Conservation (phyloP, 1,139 yeast species). For the Candida tropicalis region DNA sequence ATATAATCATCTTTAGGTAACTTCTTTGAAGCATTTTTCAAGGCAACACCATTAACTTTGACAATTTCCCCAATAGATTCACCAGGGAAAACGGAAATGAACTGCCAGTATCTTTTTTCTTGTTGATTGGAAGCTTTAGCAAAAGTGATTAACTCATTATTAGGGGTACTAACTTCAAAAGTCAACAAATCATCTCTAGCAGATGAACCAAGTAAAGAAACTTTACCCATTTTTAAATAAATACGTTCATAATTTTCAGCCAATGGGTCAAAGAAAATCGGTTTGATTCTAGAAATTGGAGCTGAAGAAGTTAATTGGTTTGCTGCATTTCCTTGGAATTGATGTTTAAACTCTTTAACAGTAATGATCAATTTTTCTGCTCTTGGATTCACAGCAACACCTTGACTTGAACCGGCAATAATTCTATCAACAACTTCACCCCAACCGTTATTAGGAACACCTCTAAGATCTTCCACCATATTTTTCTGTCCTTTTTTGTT, state of each 20-base stretch:
- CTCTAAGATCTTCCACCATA: conserved; percentile 26
- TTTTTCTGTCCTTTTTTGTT: conserved; percentile 33
- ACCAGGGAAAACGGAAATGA: conserved; percentile 74
- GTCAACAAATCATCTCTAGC: conserved; percentile 45
- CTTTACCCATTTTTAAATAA: conserved; percentile 59
- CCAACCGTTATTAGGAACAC: conserved; percentile 72
- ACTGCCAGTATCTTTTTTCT: conserved; percentile 62
- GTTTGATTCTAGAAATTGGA: conserved; percentile 63
- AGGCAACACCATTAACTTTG: conserved; percentile 57
- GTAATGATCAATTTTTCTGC: conserved; percentile 74
- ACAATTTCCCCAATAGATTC: conserved; percentile 76
- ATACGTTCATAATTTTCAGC: conserved; percentile 63
- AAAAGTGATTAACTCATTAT: conserved; percentile 53
- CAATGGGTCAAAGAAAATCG: conserved; percentile 64
- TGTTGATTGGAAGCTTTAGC: conserved; percentile 71
- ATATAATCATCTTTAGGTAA: conserved; percentile 55
- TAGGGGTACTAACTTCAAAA: conserved; percentile 49
- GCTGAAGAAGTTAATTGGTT: conserved; percentile 44
- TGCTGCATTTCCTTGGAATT: conserved; percentile 37
- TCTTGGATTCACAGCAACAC: conserved; percentile 81
- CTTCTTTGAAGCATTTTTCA: conserved; percentile 33
- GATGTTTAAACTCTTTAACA: conserved; percentile 73
- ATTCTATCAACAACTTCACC: conserved; percentile 84
- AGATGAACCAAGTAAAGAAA: conserved; percentile 34
- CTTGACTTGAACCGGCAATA: conserved; percentile 73